Evolutionary conservation across 1,284 basidiomycete genomes (phyloP).

Genomic region (Amylostereum areolatum): DNA sequence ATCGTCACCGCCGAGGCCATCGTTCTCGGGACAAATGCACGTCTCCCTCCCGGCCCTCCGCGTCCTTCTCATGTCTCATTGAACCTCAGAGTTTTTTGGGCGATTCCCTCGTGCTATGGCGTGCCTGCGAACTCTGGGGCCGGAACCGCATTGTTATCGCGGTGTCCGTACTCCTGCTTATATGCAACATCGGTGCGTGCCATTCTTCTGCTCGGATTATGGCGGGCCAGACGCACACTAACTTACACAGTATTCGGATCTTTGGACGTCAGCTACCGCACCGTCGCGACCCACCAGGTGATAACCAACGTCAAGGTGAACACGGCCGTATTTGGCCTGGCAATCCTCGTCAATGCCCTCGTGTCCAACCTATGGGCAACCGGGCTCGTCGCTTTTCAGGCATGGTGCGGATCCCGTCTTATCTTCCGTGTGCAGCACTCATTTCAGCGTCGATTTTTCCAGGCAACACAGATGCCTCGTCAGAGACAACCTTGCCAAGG

Average conservation of each 20-base stretch:
- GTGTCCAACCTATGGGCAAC: background rate
- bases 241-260: background rate
- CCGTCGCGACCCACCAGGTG: background rate
- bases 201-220: no score
- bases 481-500: background rate
- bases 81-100: background rate
- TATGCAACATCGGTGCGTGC: background rate
- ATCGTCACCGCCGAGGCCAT: no score
- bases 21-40: no score
- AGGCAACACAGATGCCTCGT: background rate
- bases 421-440: no score
- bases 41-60: no score
- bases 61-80: background rate
- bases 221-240: no score
- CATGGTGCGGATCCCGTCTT: background rate
- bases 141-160: background rate
- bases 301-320: background rate
- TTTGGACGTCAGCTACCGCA: background rate
- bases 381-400: background rate
- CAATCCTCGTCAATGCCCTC: background rate
- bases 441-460: background rate
- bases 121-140: background rate
- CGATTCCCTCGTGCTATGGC: background rate
- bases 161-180: background rate
- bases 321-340: background rate